Evolutionary conservation across 2,329 filamentous ascomycete genomes (phyloP), one percentile per base, ranked within the genome.

Genomic region (Orbilia javanica): DNA sequence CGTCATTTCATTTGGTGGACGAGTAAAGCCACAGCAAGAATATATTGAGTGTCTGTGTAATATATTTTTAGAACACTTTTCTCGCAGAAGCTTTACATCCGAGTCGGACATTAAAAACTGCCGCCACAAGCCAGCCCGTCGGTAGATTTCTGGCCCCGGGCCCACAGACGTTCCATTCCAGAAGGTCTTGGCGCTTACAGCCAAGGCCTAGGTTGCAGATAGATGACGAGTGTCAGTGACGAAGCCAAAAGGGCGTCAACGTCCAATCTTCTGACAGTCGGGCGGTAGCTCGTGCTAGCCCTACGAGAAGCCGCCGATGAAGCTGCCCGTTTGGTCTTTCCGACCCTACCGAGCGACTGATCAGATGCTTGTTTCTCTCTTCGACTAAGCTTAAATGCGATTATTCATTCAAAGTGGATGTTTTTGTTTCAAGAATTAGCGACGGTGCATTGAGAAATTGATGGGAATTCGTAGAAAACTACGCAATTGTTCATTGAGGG

Each of bases 151-250:
- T 34, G 29, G 29, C 29, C 52, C 25, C 11, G 55, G 18, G 34
- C 31, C 60, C 62, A 46, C 44, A 60, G 36, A 25, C 25, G 31
- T 63, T 53, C 55, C 65, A 60, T 77, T 77, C 73, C 65, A 77
- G 73, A 77, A 77, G 66, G 3, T 63, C 73, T 77, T 77, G 73
- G 73, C 66, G 73, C 50, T 77, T 66, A 77, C 60, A 62, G 73
- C 73, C 73, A 77, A 77, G 73, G 6, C 42, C 66, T 67, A 77
- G 73, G 73, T 77, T 71, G 73, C 73, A 77, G 66, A 66, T 50
- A 20, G 73, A 77, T 77, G 73, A 77, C 73, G 73, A 77, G 36
- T 69, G 13, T 46, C 27, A 77, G 73, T 77, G 73, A 77, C 73
- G 73, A 77, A 25, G 66, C 73, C 66, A 57, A 67, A 76, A 71